A percentile compares a stretch with the other conserved stretches of the same genome.
Evolutionary conservation across 208 protist genomes (phyloP).

Genomic region (Trypanosoma melophagium): DNA sequence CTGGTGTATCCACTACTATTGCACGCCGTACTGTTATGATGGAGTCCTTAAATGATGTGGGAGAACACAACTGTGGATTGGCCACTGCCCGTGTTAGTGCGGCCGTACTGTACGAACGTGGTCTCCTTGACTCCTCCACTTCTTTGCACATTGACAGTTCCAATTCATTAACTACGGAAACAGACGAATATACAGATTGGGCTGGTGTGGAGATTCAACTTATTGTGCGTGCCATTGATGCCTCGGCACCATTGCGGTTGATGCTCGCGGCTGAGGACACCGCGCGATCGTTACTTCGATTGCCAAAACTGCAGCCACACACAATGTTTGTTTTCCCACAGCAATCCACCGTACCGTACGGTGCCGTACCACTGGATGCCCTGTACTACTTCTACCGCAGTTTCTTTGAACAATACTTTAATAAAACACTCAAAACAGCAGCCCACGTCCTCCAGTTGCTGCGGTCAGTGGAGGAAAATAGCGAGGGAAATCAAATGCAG

Average conservation of each 20-base stretch:
- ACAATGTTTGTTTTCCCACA: constrained; percentile 29
- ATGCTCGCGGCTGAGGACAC: constrained; percentile 42
- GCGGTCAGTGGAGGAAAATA: not conserved
- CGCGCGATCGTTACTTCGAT: constrained; percentile 38
- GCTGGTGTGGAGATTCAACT: constrained; percentile 39
- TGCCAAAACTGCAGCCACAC: constrained; percentile 23
- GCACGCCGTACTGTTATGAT: constrained; percentile 12
- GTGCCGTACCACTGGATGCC: constrained; percentile 57
- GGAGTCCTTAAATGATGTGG: constrained; percentile 9
- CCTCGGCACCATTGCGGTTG: constrained; percentile 35
- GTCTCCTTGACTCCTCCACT: not conserved
- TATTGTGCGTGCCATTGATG: constrained; percentile 70
- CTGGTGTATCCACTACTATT: not conserved
- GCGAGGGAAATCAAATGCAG: not conserved
- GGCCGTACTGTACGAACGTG: not conserved
- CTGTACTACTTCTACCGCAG: constrained; percentile 68
- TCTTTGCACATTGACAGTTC: not conserved
- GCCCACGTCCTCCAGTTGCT: constrained; percentile 40
- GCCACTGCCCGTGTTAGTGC: constrained; percentile 10
- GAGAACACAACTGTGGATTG: constrained; percentile 20
- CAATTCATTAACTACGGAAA: no score
- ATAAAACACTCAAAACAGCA: constrained; percentile 37
- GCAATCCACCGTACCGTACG: constrained; percentile 46
- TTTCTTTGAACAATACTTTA: constrained; percentile 49
- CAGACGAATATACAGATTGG: constrained; percentile 20